These are phyloP conservation scores for Lithospermum erythrorhizon DNA, from an alignment of 257 asterid genomes.

Conservation along the genomic window DNA sequence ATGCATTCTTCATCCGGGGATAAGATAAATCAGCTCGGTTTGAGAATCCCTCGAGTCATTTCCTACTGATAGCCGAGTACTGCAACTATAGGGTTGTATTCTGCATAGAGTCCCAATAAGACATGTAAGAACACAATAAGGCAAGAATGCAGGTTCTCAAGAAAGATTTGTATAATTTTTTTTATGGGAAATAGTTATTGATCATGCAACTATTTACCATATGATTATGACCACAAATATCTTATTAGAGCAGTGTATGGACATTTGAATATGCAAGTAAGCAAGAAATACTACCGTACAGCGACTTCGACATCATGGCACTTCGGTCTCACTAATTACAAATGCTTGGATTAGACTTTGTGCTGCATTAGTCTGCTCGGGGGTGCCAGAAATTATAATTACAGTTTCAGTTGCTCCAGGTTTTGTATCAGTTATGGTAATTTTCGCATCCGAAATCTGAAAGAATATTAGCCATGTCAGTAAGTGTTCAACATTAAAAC, in stretches of 20 bases:
- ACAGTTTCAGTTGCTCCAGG: conserved; percentile 70
- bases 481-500: not conserved
- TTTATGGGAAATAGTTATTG: too few species aligned
- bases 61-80: not conserved
- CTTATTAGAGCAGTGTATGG: not conserved
- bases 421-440: conserved; percentile 57
- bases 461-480: conserved; percentile 6
- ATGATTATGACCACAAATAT: too few species aligned
- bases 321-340: conserved; percentile 62
- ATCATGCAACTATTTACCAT: not conserved
- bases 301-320: conserved; percentile 19
- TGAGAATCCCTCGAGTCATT: not conserved
- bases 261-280: not conserved
- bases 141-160: not conserved
- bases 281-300: conserved; percentile 15
- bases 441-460: conserved; percentile 83
- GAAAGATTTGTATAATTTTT: not conserved
- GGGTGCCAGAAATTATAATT: conserved; percentile 81
- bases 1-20: not conserved
- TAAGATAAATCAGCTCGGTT: not conserved
- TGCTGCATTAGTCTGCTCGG: conserved; percentile 94
- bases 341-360: conserved; percentile 96
- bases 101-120: not conserved
- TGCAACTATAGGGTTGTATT: not conserved
- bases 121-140: not conserved